Evolutionary conservation across 768 basidiomycete genomes (phyloP), one percentile per base, ranked within the genome.

Genomic region (Podaxis sp.): DNA sequence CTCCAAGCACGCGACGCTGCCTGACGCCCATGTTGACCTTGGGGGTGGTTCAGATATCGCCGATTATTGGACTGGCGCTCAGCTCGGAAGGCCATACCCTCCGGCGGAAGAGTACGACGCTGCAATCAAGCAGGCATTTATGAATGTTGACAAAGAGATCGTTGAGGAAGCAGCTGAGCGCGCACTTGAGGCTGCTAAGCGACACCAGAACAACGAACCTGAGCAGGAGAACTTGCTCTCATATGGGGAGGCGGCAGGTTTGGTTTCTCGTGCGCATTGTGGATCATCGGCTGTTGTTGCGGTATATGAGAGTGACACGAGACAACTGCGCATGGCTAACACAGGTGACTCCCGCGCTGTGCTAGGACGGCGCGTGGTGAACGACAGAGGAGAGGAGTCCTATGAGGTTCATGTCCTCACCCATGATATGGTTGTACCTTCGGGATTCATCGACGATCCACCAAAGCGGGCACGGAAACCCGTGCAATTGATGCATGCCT

Each of bases 331-430:
- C 61, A 70, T 82, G 15, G 79, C 81, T 1, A 67, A 79, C 24
- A 79, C 79, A 0, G 82, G 83, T 0, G 80, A 83, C 65, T 81
- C 77, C 4, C 80, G 82, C 44, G 83, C 83, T 2, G 73, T 85
- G 3, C 73, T 84, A 12, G 84, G 83, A 0, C 72, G 82, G 24
- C 77, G 74, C 1, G 65, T 72, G 1, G 56, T 54, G 9, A 64
- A 64, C 15, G 64, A 68, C 60, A 63, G 68, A 26, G 75, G 70
- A 3, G 63, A 61, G n/a, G 70, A 65, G 13, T 63, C 56, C 22
- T 84, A 78, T 68, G 74, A 79, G 48, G 75, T 77, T 1, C 78
- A 76, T 59, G 71, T 76, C 13, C 75, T 83, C 26, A 76, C 79
- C 6, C 58, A 67, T 1, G 82, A 82, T 56, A 80, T 82, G 63